phyloP scores from a whole-genome alignment of 176 grass and related monocot species.

The Musa itinerans region DNA sequence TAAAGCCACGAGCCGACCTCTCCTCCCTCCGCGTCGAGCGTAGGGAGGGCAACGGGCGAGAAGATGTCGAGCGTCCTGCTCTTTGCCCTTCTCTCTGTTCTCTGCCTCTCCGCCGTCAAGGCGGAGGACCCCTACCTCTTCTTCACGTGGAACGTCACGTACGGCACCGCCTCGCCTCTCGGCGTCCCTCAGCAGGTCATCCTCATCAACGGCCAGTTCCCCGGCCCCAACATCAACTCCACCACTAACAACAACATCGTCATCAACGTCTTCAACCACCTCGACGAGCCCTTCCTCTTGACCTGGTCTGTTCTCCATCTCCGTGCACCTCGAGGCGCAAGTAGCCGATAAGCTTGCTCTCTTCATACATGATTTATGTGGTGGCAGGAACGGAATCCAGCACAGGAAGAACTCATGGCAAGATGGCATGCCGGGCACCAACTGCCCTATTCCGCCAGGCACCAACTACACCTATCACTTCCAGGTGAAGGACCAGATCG shows the following conservation, averaged over 20 bases:
- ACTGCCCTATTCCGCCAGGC: background rate
- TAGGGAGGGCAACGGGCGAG: too few species aligned
- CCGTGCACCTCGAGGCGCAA: background rate
- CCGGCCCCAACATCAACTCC: slow-evolving; percentile 10
- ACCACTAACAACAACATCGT: slow-evolving; percentile 5
- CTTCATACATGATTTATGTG: background rate
- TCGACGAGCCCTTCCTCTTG: slow-evolving; percentile 1
- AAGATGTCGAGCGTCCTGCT: too few species aligned
- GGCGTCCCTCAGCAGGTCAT: slow-evolving; percentile 8
- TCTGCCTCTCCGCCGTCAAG: background rate
- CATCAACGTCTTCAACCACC: background rate
- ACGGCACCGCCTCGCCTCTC: background rate
- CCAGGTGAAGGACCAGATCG: slow-evolving; percentile 10
- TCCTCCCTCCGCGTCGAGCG: too few species aligned
- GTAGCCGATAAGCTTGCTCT: background rate
- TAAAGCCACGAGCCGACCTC: too few species aligned
- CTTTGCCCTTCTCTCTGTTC: background rate
- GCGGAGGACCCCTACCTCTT: slow-evolving; percentile 4
- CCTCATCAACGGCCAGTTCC: slow-evolving; percentile 8
- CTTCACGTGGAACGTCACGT: slow-evolving; percentile 2
- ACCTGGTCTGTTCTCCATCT: background rate
- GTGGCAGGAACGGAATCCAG: background rate
- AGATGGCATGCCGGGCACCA: background rate
- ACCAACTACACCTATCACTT: slow-evolving; percentile 2
- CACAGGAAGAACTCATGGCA: slow-evolving; percentile 4